These are phyloP conservation scores for Morella rubra DNA, from an alignment of 306 rosid genomes.

Conservation along the genomic window DNA sequence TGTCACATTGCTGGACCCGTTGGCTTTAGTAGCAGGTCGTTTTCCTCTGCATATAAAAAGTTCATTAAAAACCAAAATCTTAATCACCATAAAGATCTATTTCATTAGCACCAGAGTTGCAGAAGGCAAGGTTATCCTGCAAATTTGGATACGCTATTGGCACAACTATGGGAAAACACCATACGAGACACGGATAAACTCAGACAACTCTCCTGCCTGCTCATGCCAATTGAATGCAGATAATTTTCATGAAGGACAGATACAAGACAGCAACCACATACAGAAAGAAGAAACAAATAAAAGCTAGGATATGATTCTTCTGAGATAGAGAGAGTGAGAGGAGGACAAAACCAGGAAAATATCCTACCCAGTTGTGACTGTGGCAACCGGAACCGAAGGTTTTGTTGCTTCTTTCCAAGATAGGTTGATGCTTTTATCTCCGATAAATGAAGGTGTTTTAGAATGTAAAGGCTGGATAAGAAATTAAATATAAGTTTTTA, in stretches of 20 bases:
- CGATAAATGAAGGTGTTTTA: constrained; percentile 79
- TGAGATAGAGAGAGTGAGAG: not conserved
- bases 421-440: constrained; percentile 84
- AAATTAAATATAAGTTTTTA: not conserved
- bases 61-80: not conserved
- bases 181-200: not conserved
- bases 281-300: not conserved
- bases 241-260: not conserved
- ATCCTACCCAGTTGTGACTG: constrained; percentile 64
- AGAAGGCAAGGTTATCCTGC: no score
- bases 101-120: not conserved
- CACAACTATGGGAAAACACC: not conserved
- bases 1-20: constrained; percentile 54
- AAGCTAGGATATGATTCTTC: not conserved
- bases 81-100: not conserved
- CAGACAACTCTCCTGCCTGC: not conserved
- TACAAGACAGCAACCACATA: not conserved
- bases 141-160: not conserved
- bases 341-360: constrained; percentile 5
- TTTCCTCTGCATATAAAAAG: constrained; percentile 54
- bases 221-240: not conserved
- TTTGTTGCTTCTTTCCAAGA: constrained; percentile 94
- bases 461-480: constrained; percentile 51
- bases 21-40: constrained; percentile 59
- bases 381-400: constrained; percentile 38